Percentiles rank a stretch among this genome's conserved stretches.
These are phyloP conservation scores for Daldinia caldariorum DNA, from an alignment of 495 filamentous ascomycete genomes.

Conservation along the genomic window DNA sequence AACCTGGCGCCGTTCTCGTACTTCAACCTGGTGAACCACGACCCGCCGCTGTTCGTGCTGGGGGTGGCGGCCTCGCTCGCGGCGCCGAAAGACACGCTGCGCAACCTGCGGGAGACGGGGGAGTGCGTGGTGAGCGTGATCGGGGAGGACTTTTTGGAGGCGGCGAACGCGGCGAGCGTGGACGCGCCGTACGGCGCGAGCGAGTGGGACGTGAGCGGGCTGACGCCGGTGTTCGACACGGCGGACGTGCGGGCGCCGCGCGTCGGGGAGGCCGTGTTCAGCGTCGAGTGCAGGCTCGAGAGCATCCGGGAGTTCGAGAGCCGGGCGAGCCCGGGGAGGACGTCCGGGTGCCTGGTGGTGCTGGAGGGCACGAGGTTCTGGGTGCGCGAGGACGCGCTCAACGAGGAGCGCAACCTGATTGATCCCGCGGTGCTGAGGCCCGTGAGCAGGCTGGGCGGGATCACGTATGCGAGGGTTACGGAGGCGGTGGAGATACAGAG, in stretches of 20 bases:
- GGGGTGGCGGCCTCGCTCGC: slow-evolving; percentile 70
- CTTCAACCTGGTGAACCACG: slow-evolving; percentile 83
- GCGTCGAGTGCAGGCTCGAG: slow-evolving; percentile 81
- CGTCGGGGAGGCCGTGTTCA: slow-evolving; percentile 83
- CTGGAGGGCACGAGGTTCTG: slow-evolving; percentile 90
- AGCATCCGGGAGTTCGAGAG: slow-evolving; percentile 80
- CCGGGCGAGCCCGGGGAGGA: slow-evolving; percentile 70
- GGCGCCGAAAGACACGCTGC: slow-evolving; percentile 75
- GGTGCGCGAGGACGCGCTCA: slow-evolving; percentile 88
- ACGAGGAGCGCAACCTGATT: slow-evolving; percentile 75
- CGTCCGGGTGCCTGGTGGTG: slow-evolving; percentile 75
- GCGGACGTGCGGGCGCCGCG: slow-evolving; percentile 74
- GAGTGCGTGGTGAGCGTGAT: slow-evolving; percentile 92
- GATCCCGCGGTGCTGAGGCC: slow-evolving; percentile 78
- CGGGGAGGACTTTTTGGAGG: slow-evolving; percentile 84
- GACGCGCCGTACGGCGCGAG: slow-evolving; percentile 81
- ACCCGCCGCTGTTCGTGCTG: slow-evolving; percentile 88
- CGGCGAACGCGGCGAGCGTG: slow-evolving; percentile 80
- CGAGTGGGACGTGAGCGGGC: slow-evolving; percentile 83
- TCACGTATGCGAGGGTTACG: slow-evolving; percentile 77
- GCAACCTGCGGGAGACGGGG: slow-evolving; percentile 72
- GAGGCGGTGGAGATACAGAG: slow-evolving; percentile 81
- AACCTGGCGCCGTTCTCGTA: slow-evolving; percentile 93
- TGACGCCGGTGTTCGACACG: slow-evolving; percentile 73
- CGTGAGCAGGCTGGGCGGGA: slow-evolving; percentile 82